These are phyloP conservation scores for Ophiosphaerella narmari DNA, from an alignment of 2,329 filamentous ascomycete genomes.

Conservation along the genomic window DNA sequence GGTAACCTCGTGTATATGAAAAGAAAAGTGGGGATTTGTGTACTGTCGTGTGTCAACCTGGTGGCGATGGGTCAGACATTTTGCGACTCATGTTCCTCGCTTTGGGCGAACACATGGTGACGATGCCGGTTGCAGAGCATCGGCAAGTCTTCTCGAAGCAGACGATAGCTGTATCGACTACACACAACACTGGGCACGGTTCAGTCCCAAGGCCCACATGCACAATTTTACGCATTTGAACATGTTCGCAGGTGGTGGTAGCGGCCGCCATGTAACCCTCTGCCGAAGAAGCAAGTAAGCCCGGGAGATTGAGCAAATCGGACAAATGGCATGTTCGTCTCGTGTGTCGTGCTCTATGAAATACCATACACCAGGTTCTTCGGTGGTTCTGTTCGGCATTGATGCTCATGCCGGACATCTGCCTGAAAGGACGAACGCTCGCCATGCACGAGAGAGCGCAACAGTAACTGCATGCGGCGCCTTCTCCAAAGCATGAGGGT, in stretches of 20 bases:
- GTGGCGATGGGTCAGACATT: constrained; percentile 6
- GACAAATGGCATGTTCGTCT: constrained; percentile 6
- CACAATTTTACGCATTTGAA: constrained; percentile 24
- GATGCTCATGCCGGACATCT: constrained; percentile 21
- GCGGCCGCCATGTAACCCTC: constrained; percentile 11
- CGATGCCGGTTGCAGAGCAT: constrained; percentile 8
- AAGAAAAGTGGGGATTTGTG: neutral
- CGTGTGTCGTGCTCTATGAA: constrained; percentile 18
- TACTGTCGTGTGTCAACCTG: constrained; percentile 16
- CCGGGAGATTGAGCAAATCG: constrained; percentile 5
- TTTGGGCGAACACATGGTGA: constrained; percentile 28
- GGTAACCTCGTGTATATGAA: constrained; percentile 5
- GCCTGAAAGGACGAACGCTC: constrained; percentile 15
- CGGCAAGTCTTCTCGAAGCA: constrained; percentile 30
- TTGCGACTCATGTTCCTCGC: constrained; percentile 14
- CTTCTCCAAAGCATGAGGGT: constrained; percentile 12
- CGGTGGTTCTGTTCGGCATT: constrained; percentile 15
- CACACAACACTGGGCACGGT: constrained; percentile 7
- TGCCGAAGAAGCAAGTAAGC: constrained; percentile 6
- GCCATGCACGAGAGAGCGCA: constrained; percentile 8
- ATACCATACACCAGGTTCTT: constrained; percentile 15
- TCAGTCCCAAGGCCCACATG: constrained; percentile 10
- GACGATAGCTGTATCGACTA: neutral
- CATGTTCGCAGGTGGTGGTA: constrained; percentile 32
- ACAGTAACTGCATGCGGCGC: constrained; percentile 5